phyloP scores from a whole-genome alignment of 2,329 filamentous ascomycete species.

The Reticulascus tulasneorum region DNA sequence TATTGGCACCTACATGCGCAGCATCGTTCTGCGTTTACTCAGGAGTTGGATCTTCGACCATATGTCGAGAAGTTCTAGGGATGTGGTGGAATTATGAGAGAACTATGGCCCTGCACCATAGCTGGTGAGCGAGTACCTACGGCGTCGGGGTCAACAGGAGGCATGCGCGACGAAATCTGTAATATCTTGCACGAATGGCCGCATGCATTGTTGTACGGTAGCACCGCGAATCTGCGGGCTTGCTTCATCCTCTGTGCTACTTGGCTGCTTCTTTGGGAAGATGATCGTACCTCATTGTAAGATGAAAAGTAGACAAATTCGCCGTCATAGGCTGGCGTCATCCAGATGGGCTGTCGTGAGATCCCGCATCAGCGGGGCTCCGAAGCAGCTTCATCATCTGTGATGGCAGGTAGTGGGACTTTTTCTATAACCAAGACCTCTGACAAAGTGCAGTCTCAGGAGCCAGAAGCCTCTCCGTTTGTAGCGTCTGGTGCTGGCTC shows the following conservation, averaged over 20 bases:
- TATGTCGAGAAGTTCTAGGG: slow-evolving; percentile 80
- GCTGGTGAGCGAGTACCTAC: no score
- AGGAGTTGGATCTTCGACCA: slow-evolving; percentile 76
- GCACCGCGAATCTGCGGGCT: no score
- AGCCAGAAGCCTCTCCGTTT: slow-evolving; percentile 9
- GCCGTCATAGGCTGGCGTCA: slow-evolving; percentile 11
- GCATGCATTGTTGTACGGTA: no score
- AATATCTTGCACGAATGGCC: no score
- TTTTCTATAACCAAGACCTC: no score
- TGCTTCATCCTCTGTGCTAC: no score
- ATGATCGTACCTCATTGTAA: slow-evolving; percentile 17
- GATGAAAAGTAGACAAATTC: slow-evolving; percentile 12
- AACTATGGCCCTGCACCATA: no score
- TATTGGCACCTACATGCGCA: slow-evolving; percentile 86
- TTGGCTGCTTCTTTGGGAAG: no score
- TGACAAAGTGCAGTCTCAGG: slow-evolving; percentile 13
- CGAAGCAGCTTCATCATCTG: slow-evolving; percentile 15
- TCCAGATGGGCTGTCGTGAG: slow-evolving; percentile 8
- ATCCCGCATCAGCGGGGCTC: slow-evolving; percentile 15
- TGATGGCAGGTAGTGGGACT: no score
- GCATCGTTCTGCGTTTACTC: slow-evolving; percentile 72
- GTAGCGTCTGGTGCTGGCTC: slow-evolving; percentile 3
- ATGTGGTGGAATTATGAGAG: no score
- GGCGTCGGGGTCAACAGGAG: no score
- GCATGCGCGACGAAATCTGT: no score